Evolutionary conservation across 441 rosid genomes (phyloP).

Genomic region (Aquilaria agallochum): DNA sequence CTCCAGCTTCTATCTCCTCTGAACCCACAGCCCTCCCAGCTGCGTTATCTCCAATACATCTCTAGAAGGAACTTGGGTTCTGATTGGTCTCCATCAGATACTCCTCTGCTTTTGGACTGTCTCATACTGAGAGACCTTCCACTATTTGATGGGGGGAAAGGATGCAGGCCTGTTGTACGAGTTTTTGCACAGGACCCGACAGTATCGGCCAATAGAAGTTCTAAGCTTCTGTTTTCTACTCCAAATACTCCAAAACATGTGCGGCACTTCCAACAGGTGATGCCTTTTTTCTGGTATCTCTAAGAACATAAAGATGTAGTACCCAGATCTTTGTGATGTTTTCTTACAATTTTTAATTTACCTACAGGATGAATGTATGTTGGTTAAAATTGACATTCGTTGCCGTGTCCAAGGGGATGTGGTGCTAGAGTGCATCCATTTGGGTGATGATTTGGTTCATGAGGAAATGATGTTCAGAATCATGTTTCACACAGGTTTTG

Average conservation of each 20-base stretch:
- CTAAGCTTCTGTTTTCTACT: slow-evolving; percentile 77
- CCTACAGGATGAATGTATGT: slow-evolving; percentile 70
- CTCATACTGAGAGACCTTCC: slow-evolving; percentile 81
- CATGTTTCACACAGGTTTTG: slow-evolving; percentile 92
- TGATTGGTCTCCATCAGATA: slow-evolving; percentile 94
- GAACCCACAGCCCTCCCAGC: slow-evolving; percentile 91
- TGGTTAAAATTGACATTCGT: slow-evolving; percentile 71
- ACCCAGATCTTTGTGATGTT: slow-evolving; percentile 15
- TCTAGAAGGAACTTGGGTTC: slow-evolving; percentile 79
- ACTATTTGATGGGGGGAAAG: slow-evolving; percentile 57
- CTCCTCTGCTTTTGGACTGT: slow-evolving; percentile 79
- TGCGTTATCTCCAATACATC: slow-evolving; percentile 95
- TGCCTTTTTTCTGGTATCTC: slow-evolving; percentile 6
- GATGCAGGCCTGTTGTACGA: slow-evolving; percentile 79
- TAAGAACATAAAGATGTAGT: slow-evolving; percentile 20
- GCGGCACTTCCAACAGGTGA: slow-evolving; percentile 64
- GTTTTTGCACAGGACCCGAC: slow-evolving; percentile 84
- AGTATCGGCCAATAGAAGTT: slow-evolving; percentile 66
- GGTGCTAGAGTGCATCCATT: slow-evolving; percentile 86
- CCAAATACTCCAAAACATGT: slow-evolving; percentile 54
- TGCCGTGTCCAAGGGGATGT: slow-evolving; percentile 92
- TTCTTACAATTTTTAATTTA: slow-evolving; percentile 17
- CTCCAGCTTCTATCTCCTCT: slow-evolving; percentile 70
- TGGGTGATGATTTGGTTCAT: slow-evolving; percentile 57
- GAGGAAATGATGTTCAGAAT: slow-evolving; percentile 83